Base-by-base conservation (phyloP, 768 basidiomycete species). In the Podaxis sp. region DNA sequence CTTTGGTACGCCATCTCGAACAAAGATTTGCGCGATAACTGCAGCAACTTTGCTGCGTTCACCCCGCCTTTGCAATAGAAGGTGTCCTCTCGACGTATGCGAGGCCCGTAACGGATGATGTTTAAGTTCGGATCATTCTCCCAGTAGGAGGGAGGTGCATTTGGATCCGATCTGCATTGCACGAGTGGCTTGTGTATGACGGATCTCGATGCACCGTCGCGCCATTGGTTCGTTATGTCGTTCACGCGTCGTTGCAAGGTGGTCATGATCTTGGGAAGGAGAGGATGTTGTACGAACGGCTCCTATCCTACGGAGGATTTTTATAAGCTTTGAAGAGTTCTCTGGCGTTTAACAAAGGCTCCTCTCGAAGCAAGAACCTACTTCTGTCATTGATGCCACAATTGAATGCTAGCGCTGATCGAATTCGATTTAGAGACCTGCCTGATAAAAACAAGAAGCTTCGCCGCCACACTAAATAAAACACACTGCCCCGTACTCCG, bases 41-140 rank as follows among this genome's bases (percentile, higher is more conserved):
- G 49, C 3, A 67, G 59, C 12, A 67, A 46, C 49, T 55, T 62
- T 24, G 52, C 64, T 1, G 57, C 62, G 49, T 67, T 57, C 15
- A 67, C 66, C 17, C 64, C 66, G 12, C 64, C 66, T 51, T 64
- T 65, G 46, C 66, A 67, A 11, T 56, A 58, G 58, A 60, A 67
- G n/a, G 53, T 50, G 37, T 67, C 66, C 26, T 52, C 22, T 33
- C 56, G 40, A 26, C 58, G 30, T 17, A 64, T 48, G 3, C 66
- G 64, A n/a, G 66, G 64, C 10, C 66, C 66, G 17, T 60, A 60
- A 11, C 58, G 58, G 20, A 50, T 36, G 58, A 60, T 40, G 37
- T 28, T 49, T 17, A 60, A 13, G 22, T 60, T 17, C 7, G 58
- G 58, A 38, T 50, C 49, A 28, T 28, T 51, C 28, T 60, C 58